Evolutionary conservation across 1,284 basidiomycete species (phyloP), one percentile per base, ranked within the genome.

Genomic region (Coniophora puteana): DNA sequence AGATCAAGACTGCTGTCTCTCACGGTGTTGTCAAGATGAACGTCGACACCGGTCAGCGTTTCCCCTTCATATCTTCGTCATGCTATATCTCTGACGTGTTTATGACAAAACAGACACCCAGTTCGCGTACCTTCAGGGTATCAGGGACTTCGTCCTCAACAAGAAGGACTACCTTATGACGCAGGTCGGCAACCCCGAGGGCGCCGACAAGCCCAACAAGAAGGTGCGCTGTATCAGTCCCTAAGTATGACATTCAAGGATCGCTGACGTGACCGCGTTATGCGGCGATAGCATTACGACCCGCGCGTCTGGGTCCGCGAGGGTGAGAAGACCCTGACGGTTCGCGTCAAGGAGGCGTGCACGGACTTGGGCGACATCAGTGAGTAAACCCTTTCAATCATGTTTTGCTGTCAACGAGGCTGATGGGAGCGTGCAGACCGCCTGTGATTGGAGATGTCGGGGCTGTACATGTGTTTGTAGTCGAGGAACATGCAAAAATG

Each of bases 1-100:
- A 99, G 73, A 99, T 99, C 71, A 74, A 74, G 58, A 93, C 87
- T 37, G 95, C 95, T 43, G 95, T 99, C 53, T 58, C 69, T 47
- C 81, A 95, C 66, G 95, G 96, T 64, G 95, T 95, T 39, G 85
- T 96, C 60, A 97, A 97, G 77, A 94, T 95, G 91, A 94, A 94
- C 69, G 89, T 94, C 46, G 92, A 93, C 66, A 93, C 91, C 50
- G 80, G 80, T 76, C 58, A 40, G 46, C 12, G 21, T 20, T 22
- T 16, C 4, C 13, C 4, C 3, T 13, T n/a, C 10, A 3, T 17
- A n/a, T 4, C 3, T 13, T n/a, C 10, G 3, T 17, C 10, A 21
- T 10, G 1, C 13, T 8, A 3, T 18, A 20, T 25, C 21, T 25
- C 43, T 49, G 26, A 63, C 31, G 2, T 20, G 22, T 24, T 24